These are phyloP conservation scores for Hanseniaspora guilliermondii DNA, from an alignment of 805 yeast species.

Conservation along the genomic window DNA sequence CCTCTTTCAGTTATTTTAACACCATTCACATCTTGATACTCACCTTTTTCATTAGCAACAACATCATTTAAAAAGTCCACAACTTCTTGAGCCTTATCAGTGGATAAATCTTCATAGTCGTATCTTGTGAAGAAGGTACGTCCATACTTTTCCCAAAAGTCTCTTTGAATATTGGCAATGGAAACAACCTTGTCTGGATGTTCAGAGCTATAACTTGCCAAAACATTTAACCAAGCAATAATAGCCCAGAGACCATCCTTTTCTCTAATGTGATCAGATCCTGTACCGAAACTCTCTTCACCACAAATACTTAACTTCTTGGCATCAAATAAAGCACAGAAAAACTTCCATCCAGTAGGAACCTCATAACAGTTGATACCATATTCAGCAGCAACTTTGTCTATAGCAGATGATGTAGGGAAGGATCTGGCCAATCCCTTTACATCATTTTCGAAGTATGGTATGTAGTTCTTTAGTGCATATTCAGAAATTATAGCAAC, in stretches of 20 bases:
- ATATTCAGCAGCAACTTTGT: constrained; percentile 71
- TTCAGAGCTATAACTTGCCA: constrained; percentile 63
- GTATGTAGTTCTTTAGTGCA: constrained; percentile 54
- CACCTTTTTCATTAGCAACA: constrained; percentile 33
- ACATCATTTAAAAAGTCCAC: constrained; percentile 40
- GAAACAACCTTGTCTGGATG: constrained; percentile 46
- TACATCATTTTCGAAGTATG: constrained; percentile 83
- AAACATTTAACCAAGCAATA: constrained; percentile 89
- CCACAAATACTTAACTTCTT: constrained; percentile 92
- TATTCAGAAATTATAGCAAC: constrained; percentile 96
- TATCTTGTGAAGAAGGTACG: constrained; percentile 94
- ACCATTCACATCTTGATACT: constrained; percentile 34
- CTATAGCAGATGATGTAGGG: constrained; percentile 95
- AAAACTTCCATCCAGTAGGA: constrained; percentile 98
- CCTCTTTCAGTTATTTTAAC: constrained; percentile 62
- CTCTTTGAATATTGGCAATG: constrained; percentile 64
- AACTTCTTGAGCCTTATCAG: constrained; percentile 62
- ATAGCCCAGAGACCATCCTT: constrained; percentile 98
- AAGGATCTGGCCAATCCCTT: constrained; percentile 90
- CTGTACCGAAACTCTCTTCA: constrained; percentile 96
- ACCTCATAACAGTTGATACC: constrained; percentile 77
- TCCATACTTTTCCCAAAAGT: constrained; percentile 87
- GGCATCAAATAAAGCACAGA: constrained; percentile 90
- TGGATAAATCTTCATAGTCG: constrained; percentile 75
- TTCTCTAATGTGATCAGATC: constrained; percentile 93